Percentiles rank a stretch among this genome's conserved stretches.
phyloP scores from a whole-genome alignment of 371 early-diverging fungal species.

The Batkoa obscura region DNA sequence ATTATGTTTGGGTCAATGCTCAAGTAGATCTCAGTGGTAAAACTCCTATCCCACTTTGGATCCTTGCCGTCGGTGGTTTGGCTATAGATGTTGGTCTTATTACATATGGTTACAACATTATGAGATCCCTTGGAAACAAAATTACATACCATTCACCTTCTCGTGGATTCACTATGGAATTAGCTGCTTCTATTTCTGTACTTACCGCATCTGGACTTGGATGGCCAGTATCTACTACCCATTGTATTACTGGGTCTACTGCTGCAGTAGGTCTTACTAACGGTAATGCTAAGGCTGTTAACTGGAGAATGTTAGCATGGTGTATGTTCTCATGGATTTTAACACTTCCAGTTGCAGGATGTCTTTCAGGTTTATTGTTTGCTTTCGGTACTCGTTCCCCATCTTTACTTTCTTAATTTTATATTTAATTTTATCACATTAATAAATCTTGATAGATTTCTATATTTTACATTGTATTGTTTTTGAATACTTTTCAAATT shows the following conservation, averaged over 20 bases:
- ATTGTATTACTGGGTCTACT: constrained; percentile 72
- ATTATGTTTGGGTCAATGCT: constrained; percentile 40
- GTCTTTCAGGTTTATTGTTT: constrained; percentile 42
- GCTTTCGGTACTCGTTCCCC: constrained; percentile 38
- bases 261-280: constrained; percentile 67
- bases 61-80: constrained; percentile 16
- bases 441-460: too few species aligned
- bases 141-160: constrained; percentile 68
- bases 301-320: constrained; percentile 57
- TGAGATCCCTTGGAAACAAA: constrained; percentile 62
- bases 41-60: constrained; percentile 29
- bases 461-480: too few species aligned
- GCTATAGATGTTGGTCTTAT: constrained; percentile 64
- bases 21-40: constrained; percentile 20
- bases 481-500: too few species aligned
- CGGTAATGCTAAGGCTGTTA: constrained; percentile 42
- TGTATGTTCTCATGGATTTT: constrained; percentile 55
- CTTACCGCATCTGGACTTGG: constrained; percentile 61
- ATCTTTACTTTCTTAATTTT: too few species aligned
- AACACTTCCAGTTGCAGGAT: constrained; percentile 60
- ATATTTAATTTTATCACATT: too few species aligned
- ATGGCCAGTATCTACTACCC: constrained; percentile 71
- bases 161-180: constrained; percentile 68
- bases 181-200: constrained; percentile 64
- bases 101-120: constrained; percentile 44